These are phyloP conservation scores for Wakefieldia striispora DNA, from an alignment of 768 basidiomycete species.

Conservation along the genomic window DNA sequence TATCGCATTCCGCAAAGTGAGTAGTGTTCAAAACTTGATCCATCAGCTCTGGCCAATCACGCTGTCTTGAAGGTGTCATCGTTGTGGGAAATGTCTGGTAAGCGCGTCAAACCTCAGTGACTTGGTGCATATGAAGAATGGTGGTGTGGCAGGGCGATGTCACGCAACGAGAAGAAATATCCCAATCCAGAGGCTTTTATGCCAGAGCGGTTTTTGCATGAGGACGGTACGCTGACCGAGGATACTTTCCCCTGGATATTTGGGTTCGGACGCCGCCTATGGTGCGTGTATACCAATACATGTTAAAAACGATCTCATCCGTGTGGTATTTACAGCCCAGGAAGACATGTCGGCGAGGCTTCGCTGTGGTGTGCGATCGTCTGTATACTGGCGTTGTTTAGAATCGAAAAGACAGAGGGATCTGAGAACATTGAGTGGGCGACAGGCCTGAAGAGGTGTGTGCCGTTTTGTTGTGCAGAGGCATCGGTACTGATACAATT, in stretches of 20 bases:
- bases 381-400: constrained; percentile 12
- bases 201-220: constrained; percentile 25
- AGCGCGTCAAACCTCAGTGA: background rate
- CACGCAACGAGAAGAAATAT: constrained; percentile 36
- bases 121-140: background rate
- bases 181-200: constrained; percentile 21
- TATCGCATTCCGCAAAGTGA: constrained; percentile 31
- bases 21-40: background rate
- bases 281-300: background rate
- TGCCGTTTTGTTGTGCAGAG: background rate
- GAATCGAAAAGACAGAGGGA: constrained; percentile 9
- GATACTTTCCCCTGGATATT: constrained; percentile 5
- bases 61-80: constrained; percentile 4
- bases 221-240: constrained; percentile 10
- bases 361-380: constrained; percentile 18
- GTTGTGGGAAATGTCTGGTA: constrained; percentile 8
- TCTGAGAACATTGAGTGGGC: constrained; percentile 11
- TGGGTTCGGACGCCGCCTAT: constrained; percentile 20
- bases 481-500: background rate
- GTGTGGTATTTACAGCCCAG: too few species aligned
- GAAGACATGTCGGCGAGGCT: constrained; percentile 16
- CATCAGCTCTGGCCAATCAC: background rate
- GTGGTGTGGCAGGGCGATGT: constrained; percentile 34
- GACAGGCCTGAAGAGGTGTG: constrained; percentile 12
- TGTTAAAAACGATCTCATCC: too few species aligned